These are phyloP conservation scores for Marasmius oreades DNA, from an alignment of 1,284 basidiomycete species.

Conservation along the genomic window DNA sequence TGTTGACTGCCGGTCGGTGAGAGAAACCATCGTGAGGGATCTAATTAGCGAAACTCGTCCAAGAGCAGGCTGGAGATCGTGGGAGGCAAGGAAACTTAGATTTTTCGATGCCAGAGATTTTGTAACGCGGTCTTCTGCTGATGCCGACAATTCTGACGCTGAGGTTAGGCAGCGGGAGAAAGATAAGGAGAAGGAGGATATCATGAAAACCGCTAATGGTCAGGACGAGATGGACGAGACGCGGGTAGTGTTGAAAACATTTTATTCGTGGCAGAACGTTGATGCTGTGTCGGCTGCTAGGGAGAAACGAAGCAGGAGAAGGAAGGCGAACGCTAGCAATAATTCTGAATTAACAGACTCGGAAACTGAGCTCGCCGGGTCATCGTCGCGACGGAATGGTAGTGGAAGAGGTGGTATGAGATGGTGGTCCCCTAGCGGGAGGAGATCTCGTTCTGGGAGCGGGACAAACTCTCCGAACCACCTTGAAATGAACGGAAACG, in stretches of 20 bases:
- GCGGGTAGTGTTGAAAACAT: slow-evolving; percentile 79
- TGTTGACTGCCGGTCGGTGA: slow-evolving; percentile 74
- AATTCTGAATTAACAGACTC: slow-evolving; percentile 14
- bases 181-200: slow-evolving; percentile 11
- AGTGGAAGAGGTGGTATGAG: slow-evolving; percentile 24
- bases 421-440: slow-evolving; percentile 45
- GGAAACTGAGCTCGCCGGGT: slow-evolving; percentile 20
- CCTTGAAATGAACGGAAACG: slow-evolving; percentile 14
- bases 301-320: slow-evolving; percentile 53
- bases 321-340: slow-evolving; percentile 33
- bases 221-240: slow-evolving; percentile 73
- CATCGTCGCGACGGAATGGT: slow-evolving; percentile 10
- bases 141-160: background rate
- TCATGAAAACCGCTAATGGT: slow-evolving; percentile 28
- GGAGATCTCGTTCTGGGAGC: slow-evolving; percentile 32
- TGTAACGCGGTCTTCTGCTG: background rate
- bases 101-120: slow-evolving; percentile 68
- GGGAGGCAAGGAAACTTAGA: slow-evolving; percentile 59
- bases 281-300: slow-evolving; percentile 63
- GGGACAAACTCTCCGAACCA: slow-evolving; percentile 12
- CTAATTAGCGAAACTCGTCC: slow-evolving; percentile 55
- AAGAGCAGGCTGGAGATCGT: slow-evolving; percentile 67
- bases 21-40: slow-evolving; percentile 60
- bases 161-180: slow-evolving; percentile 1
- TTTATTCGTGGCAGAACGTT: slow-evolving; percentile 84